Evolutionary conservation across 2,329 filamentous ascomycete species (phyloP), one percentile per base, ranked within the genome.

Genomic region (Rasamsonia emersonii): DNA sequence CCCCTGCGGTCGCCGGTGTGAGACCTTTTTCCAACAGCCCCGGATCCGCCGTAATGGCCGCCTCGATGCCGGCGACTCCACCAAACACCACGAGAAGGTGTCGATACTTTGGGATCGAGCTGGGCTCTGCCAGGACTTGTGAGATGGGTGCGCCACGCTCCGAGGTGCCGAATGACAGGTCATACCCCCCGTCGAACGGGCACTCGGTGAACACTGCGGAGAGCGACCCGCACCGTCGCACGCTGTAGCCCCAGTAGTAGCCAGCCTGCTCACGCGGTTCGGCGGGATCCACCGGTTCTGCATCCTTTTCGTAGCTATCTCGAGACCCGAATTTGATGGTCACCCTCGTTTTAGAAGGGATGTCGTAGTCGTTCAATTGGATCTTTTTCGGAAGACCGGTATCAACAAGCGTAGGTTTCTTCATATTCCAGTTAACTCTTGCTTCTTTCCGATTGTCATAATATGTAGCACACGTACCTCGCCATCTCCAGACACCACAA

Each of bases 201-300:
- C 75, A 79, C 53, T 88, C 83, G 3, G 83, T 86, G 49, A 89
- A 86, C 5, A 93, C 75, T 4, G 71, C 64, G 4, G 82, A 82
- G 4, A 93, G 68, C 3, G 74, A 79, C 4, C 58, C 49, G 20
- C 78, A 78, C 39, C 70, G 74, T 16, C 86, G 74, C 3, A 86
- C 75, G 6, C 65, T 70, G 56, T 82, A 93, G 27, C 86, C 86
- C 85, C 86, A 93, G 61, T 88, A 93, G 58, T 86, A 91, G 0
- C 86, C 86, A 2, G 67, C 74, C 41, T 86, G 76, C 32, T 81
- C 79, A 36, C 85, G 72, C 1, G 86, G 86, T 3, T 70, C 62
- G 16, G 72, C 65, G 0, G 84, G 82, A 20, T 78, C 68, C 3
- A 89, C 78, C 10, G 79, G 73, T 33, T 77, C 70, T 1, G 73